These are phyloP conservation scores for Magnaporthiopsis rhizophila DNA, from an alignment of 2,329 filamentous ascomycete genomes.

Conservation along the genomic window DNA sequence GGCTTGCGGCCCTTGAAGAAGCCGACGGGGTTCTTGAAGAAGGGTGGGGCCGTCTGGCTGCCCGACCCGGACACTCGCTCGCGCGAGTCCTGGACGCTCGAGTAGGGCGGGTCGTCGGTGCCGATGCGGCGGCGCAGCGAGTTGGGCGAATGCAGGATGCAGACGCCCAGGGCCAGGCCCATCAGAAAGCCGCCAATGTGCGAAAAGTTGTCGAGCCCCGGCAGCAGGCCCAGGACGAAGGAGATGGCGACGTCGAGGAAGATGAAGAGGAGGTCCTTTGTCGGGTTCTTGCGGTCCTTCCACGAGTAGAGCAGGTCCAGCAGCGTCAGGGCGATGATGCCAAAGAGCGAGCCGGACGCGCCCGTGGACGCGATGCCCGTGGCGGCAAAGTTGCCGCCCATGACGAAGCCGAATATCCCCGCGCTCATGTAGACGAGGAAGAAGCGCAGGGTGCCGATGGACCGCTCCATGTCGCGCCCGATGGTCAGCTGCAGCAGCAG, in stretches of 20 bases:
- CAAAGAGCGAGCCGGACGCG: slow-evolving; percentile 84
- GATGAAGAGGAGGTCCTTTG: slow-evolving; percentile 82
- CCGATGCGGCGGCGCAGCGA: slow-evolving; percentile 67
- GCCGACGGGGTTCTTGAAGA: slow-evolving; percentile 55
- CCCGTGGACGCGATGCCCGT: slow-evolving; percentile 76
- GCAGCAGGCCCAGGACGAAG: slow-evolving; percentile 85
- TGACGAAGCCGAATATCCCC: slow-evolving; percentile 91
- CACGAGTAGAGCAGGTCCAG: slow-evolving; percentile 92
- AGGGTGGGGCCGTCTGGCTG: slow-evolving; percentile 40
- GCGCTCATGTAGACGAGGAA: slow-evolving; percentile 81
- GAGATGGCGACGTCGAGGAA: slow-evolving; percentile 78
- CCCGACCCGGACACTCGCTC: slow-evolving; percentile 17
- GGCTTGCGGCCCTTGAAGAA: slow-evolving; percentile 93
- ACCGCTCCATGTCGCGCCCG: slow-evolving; percentile 83
- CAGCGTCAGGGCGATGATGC: slow-evolving; percentile 78
- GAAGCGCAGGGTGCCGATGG: slow-evolving; percentile 83
- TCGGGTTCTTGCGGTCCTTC: slow-evolving; percentile 67
- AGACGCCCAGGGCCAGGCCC: slow-evolving; percentile 80
- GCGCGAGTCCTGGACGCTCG: slow-evolving; percentile 51
- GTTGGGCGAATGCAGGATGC: slow-evolving; percentile 81
- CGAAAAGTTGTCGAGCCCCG: slow-evolving; percentile 92
- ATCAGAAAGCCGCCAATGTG: slow-evolving; percentile 95
- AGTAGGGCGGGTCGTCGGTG: slow-evolving; percentile 57
- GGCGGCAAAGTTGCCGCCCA: slow-evolving; percentile 88
- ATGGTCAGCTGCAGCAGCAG: slow-evolving; percentile 84